Percentiles rank a stretch among this genome's conserved stretches.
Conservation (phyloP, 345 rosid species). For the Carallia brachiata region DNA sequence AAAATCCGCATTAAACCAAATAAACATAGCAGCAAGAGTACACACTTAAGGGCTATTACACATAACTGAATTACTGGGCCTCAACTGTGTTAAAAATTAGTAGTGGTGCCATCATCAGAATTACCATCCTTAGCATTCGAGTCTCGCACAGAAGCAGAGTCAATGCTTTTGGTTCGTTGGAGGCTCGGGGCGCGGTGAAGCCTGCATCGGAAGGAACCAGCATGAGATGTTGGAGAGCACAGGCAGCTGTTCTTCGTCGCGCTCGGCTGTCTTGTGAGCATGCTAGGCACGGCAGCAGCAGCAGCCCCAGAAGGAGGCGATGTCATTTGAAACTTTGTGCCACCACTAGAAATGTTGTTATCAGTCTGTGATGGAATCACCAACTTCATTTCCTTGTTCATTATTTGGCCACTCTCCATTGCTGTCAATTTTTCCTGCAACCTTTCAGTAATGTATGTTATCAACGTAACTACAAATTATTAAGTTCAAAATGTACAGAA, state of each 20-base stretch:
- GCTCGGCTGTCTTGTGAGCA: slow-evolving; percentile 54
- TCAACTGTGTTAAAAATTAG: slow-evolving; percentile 1
- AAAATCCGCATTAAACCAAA: no score
- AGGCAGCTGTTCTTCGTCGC: slow-evolving; percentile 52
- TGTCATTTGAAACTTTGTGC: slow-evolving; percentile 5
- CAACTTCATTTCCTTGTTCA: slow-evolving; percentile 36
- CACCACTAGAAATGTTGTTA: slow-evolving; percentile 3
- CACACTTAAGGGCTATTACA: neutral
- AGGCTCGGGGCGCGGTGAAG: slow-evolving; percentile 38
- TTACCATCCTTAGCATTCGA: slow-evolving; percentile 24
- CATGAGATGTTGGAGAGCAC: slow-evolving; percentile 74
- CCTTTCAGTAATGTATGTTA: neutral
- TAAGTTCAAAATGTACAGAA: neutral
- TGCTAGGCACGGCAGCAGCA: neutral
- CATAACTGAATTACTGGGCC: slow-evolving; percentile 6
- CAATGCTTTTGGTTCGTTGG: slow-evolving; percentile 59
- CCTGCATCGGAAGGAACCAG: slow-evolving; percentile 36
- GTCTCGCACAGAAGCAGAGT: slow-evolving; percentile 26
- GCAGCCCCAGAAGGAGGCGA: slow-evolving; percentile 14
- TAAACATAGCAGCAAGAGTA: neutral
- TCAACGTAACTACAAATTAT: neutral
- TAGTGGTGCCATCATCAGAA: neutral
- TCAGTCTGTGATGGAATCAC: slow-evolving; percentile 31
- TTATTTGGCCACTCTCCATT: slow-evolving; percentile 33
- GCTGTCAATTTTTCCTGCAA: neutral